Conservation (phyloP, 2,329 filamentous ascomycete species). For the Blastomyces gilchristii region DNA sequence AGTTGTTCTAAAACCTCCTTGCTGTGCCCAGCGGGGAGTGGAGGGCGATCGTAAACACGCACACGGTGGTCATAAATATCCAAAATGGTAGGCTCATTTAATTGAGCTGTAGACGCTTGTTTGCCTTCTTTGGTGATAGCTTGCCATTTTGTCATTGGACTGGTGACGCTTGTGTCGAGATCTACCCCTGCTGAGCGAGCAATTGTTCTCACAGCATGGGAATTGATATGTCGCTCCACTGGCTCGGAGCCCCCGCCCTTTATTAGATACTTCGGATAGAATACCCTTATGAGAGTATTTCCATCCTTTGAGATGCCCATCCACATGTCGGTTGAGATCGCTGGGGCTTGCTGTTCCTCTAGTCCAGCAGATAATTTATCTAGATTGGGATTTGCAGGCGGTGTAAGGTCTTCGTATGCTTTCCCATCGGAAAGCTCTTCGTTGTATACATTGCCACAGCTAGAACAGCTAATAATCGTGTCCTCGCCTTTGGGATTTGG, state of each 20-base stretch:
- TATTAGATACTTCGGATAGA: conserved; percentile 46
- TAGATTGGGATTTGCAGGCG: conserved; percentile 3
- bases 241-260: conserved; percentile 24
- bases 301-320: conserved; percentile 45
- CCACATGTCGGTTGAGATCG: conserved; percentile 32
- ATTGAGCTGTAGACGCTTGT: background rate
- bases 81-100: conserved; percentile 20
- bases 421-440: conserved; percentile 63
- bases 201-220: conserved; percentile 53
- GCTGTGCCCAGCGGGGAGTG: conserved; percentile 28
- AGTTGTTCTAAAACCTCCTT: conserved; percentile 15
- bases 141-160: conserved; percentile 46
- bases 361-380: conserved; percentile 8
- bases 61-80: conserved; percentile 35
- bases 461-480: conserved; percentile 62
- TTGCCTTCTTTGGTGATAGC: conserved; percentile 25
- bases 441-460: conserved; percentile 70
- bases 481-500: conserved; percentile 74
- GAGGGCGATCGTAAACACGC: conserved; percentile 31
- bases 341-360: conserved; percentile 18
- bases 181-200: conserved; percentile 45
- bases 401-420: conserved; percentile 20
- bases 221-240: conserved; percentile 40
- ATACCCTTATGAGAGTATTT: conserved; percentile 57
- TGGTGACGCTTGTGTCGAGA: conserved; percentile 60